Base-by-base conservation (phyloP, 495 filamentous ascomycete species). In the Xeromyces bisporus region DNA sequence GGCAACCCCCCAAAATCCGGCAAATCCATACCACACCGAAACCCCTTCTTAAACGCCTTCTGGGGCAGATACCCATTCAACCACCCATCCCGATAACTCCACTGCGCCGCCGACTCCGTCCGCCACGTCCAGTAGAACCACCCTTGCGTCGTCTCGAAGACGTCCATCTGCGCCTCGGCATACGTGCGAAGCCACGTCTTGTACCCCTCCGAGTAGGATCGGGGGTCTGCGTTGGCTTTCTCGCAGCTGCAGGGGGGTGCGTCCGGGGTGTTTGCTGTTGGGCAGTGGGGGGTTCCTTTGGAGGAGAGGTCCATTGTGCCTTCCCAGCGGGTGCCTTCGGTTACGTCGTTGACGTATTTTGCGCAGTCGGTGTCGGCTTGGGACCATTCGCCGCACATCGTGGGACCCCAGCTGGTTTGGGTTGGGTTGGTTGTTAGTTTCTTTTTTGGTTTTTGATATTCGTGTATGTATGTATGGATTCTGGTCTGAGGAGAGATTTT, bases 121-220 rank as follows among this genome's bases (percentile, higher is more conserved):
- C 71, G 58, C 81, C 78, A 84, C 14, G 85, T 93, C 91, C 91
- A 99, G 58, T 96, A 96, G 56, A 93, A 86, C 89, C 91, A 96
- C 28, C 91, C 91, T 74, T 79, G 86, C 5, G 78, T 81, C 26
- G 73, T 71, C 51, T 93, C 85, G 39, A 93, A 99, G 17, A 73
- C 77, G 10, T 67, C 56, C 82, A 99, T 96, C 60, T 99, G 91
- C 24, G 85, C 87, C 55, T 93, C 77, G 14, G 89, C 87, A 57
- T 96, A 94, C 47, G 76, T 79, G 42, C 66, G 67, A 37, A 99
- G 58, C 58, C 83, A 96, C 38, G 73, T 53, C 55, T 91, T 93
- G 56, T 99, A 99, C 7, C 54, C 56, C 26, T 60, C 56, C 25
- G 68, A 71, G 60, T 85, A 99, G 2, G 55, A 43, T 3, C 61